These are phyloP conservation scores for Boletus insuetus DNA, from an alignment of 768 basidiomycete species.

Conservation along the genomic window DNA sequence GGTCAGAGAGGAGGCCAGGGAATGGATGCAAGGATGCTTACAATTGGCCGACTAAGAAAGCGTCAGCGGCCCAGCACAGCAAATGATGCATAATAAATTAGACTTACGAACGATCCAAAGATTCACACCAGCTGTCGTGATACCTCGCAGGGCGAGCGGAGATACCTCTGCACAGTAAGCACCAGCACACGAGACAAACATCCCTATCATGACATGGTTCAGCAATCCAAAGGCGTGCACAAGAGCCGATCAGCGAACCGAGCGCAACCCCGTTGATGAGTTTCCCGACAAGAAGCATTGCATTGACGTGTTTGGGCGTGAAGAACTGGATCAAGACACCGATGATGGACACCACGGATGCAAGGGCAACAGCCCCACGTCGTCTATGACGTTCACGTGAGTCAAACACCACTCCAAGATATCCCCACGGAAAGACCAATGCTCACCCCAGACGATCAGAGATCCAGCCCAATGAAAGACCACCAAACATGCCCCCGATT, in stretches of 20 bases:
- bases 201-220: slow-evolving; percentile 7
- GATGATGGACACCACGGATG: slow-evolving; percentile 19
- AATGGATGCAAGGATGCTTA: neutral
- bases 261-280: slow-evolving; percentile 27
- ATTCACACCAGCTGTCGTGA: slow-evolving; percentile 26
- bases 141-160: slow-evolving; percentile 25
- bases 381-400: slow-evolving; percentile 9
- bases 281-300: slow-evolving; percentile 24
- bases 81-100: neutral
- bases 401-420: neutral
- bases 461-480: slow-evolving; percentile 23
- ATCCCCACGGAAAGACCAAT: neutral
- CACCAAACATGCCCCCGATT: slow-evolving; percentile 27
- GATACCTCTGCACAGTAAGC: slow-evolving; percentile 30
- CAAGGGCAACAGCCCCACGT: slow-evolving; percentile 23
- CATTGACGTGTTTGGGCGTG: slow-evolving; percentile 21
- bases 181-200: slow-evolving; percentile 25
- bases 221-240: neutral
- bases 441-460: slow-evolving; percentile 21
- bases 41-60: slow-evolving; percentile 22
- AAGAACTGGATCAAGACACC: slow-evolving; percentile 27
- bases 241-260: slow-evolving; percentile 4
- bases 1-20: neutral
- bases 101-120: slow-evolving; percentile 26
- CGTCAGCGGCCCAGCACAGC: neutral